Base-by-base conservation (phyloP, 2,329 filamentous ascomycete species). In the Neodidymelliopsis sp. region DNA sequence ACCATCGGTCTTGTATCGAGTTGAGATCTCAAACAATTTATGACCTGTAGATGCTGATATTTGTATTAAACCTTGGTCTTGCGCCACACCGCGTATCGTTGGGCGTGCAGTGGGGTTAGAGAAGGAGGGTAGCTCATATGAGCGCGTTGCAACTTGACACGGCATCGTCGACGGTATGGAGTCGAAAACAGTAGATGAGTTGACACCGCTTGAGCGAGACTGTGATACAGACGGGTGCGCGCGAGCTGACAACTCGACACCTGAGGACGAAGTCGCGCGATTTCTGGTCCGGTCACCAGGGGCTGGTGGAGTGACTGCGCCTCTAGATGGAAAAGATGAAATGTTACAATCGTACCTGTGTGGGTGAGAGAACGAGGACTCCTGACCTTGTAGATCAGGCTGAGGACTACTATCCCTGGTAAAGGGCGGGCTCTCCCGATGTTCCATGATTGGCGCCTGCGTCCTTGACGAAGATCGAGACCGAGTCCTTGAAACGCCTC, bases 1-100 rank as follows among this genome's bases (percentile, higher is more conserved):
- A 29, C 61, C 60, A 38, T 67, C 54, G 28, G 59, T 55, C 5
- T 57, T 60, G 47, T 63, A 61, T 24, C 53, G 57, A 45, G 62
- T 44, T 43, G 57, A 53, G 27, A 30, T 42, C 35, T 63, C 57
- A 23, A 65, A 60, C 29, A 59, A 59, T 29, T 55, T 56, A 38
- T 57, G 44, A 40, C 37, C 40, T 18, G 53, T 38, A 9, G 53
- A 44, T 25, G 56, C 58, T 49, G 49, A 37, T 30, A 39, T 50
- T 37, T 43, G 40, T 38, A 45, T 40, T 20, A 47, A 45, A 56
- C 39, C 49, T 42, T 56, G 40, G 15, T 52, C 45, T 37, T 36
- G 53, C 35, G 53, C 49, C 52, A 36, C 51, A 50, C 57, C 55
- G 58, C 60, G 63, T 65, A 57, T 47, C 56, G 48, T 50, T 54